Conservation (phyloP, 192 early-diverging fungal genomes). For the Entomortierella beljakovae region DNA sequence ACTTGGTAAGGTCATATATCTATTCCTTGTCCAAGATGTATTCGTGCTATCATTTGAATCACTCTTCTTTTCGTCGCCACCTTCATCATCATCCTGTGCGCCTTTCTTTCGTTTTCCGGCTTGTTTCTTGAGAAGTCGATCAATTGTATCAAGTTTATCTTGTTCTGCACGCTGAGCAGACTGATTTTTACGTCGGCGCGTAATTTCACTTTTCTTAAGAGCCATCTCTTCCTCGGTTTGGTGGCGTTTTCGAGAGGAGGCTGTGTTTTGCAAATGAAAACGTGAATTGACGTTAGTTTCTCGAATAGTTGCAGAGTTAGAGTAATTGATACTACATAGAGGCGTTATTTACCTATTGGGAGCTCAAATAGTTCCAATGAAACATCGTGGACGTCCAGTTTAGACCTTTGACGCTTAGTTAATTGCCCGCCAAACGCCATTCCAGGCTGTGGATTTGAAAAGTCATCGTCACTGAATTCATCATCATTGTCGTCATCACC, state of each 20-base stretch:
- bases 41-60: constrained; percentile 8
- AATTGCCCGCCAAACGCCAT: constrained; percentile 57
- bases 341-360: constrained; percentile 63
- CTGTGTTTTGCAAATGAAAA: constrained; percentile 25
- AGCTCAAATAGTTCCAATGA: constrained; percentile 68
- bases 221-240: constrained; percentile 79
- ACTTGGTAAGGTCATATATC: constrained; percentile 28
- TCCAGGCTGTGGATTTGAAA: constrained; percentile 35
- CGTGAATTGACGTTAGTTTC: neutral
- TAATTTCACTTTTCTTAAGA: constrained; percentile 77
- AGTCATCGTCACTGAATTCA: constrained; percentile 46
- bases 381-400: constrained; percentile 69
- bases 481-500: constrained; percentile 29
- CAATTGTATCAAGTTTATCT: constrained; percentile 82
- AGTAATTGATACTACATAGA: neutral
- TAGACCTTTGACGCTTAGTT: constrained; percentile 80
- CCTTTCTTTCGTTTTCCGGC: constrained; percentile 73
- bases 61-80: constrained; percentile 56
- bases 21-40: neutral
- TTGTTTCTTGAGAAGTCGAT: constrained; percentile 85
- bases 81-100: constrained; percentile 71
- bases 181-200: constrained; percentile 82
- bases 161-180: constrained; percentile 82
- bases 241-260: constrained; percentile 70
- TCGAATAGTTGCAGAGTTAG: neutral